phyloP scores from a whole-genome alignment of 139 green algal genomes.

The Picochlorum sp. region DNA sequence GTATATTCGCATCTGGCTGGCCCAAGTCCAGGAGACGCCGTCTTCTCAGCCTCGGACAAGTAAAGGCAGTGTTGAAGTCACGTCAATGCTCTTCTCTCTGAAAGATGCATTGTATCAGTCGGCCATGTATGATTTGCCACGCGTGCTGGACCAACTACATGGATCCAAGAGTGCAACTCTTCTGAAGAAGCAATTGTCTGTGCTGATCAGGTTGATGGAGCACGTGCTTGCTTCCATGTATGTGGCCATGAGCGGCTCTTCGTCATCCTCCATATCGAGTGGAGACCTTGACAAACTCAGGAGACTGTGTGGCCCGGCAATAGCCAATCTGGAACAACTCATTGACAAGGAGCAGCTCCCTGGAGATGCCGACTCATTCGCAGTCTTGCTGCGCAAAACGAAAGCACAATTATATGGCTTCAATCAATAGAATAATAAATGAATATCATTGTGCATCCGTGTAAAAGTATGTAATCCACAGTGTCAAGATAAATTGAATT shows the following conservation, averaged over 20 bases:
- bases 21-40: too few relatives aligned
- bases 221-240: not conserved
- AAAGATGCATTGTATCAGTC: conserved; percentile 10
- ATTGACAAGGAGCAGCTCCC: not conserved
- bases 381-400: conserved; percentile 23
- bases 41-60: too few relatives aligned
- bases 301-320: conserved; percentile 14
- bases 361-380: conserved; percentile 14
- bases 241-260: not conserved
- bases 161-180: not conserved
- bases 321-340: conserved; percentile 10
- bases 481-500: too few relatives aligned
- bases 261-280: not conserved
- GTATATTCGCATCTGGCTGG: not conserved
- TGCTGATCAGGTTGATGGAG: not conserved
- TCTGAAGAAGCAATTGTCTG: conserved; percentile 1
- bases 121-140: conserved; percentile 7
- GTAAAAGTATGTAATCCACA: too few relatives aligned
- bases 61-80: not conserved
- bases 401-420: conserved; percentile 13
- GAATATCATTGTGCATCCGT: not conserved
- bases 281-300: conserved; percentile 31
- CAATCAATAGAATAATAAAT: not conserved
- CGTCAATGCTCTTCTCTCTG: conserved; percentile 13
- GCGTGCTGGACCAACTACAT: not conserved